These are phyloP conservation scores for Corymbia calophylla DNA, from an alignment of 441 rosid species.

Conservation along the genomic window DNA sequence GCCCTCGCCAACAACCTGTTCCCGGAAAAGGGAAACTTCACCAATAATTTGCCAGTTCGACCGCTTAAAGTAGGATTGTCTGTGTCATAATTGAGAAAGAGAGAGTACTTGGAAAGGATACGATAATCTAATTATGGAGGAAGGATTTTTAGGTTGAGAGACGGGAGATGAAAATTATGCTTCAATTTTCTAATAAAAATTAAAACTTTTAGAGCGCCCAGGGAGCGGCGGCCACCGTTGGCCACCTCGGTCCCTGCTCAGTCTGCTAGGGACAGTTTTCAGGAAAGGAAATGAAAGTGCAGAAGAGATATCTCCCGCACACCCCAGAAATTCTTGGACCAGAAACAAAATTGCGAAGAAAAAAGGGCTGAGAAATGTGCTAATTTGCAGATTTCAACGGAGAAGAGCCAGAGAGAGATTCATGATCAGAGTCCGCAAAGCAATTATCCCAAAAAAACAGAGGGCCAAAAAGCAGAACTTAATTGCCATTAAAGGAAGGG, in stretches of 20 bases:
- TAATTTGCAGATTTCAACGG: not conserved
- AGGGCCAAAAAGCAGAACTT: not conserved
- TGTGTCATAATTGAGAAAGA: not conserved
- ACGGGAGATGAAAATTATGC: not conserved
- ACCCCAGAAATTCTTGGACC: not conserved
- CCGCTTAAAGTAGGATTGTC: not conserved
- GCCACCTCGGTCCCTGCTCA: not conserved
- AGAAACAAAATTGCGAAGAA: not conserved
- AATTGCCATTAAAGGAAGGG: not conserved
- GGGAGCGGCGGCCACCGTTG: not conserved
- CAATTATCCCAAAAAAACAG: not conserved
- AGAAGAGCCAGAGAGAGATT: not conserved
- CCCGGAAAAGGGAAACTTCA: no score
- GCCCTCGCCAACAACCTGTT: no score
- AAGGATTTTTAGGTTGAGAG: not conserved
- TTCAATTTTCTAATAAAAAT: not conserved
- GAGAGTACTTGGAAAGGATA: not conserved
- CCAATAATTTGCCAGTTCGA: no score
- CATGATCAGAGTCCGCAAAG: not conserved
- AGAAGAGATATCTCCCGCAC: not conserved
- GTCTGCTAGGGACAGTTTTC: not conserved
- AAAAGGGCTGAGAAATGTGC: not conserved
- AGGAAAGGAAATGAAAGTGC: not conserved
- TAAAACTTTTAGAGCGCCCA: not conserved
- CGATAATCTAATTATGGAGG: not conserved